Percentiles rank a stretch among this genome's conserved stretches.
phyloP scores from a whole-genome alignment of 768 basidiomycete genomes.

The Daedaleopsis sinensis region DNA sequence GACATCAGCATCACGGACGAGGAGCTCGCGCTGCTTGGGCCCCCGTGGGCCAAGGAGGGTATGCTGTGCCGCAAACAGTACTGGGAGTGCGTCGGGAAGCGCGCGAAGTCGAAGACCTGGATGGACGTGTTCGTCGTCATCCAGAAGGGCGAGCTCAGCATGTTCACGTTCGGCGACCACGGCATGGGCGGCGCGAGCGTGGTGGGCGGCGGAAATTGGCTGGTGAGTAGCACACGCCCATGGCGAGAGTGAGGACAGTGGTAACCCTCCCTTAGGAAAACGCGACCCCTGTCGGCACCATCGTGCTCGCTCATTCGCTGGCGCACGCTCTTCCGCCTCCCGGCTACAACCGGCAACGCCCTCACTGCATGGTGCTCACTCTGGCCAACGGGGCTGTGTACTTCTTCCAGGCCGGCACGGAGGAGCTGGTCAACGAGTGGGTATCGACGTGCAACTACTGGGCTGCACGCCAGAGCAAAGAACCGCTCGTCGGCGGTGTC shows the following conservation, averaged over 20 bases:
- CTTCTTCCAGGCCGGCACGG: constrained; percentile 98
- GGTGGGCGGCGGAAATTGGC: constrained; percentile 97
- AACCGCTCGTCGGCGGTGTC: constrained; percentile 93
- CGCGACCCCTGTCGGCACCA: constrained; percentile 80
- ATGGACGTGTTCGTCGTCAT: constrained; percentile 96
- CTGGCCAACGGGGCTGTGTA: constrained; percentile 88
- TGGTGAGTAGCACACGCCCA: constrained; percentile 58
- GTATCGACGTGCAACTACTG: constrained; percentile 99
- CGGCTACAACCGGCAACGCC: constrained; percentile 88
- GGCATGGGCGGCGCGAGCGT: constrained; percentile 61
- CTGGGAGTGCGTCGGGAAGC: constrained; percentile 82
- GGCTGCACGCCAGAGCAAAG: constrained; percentile 94
- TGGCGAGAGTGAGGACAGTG: not conserved
- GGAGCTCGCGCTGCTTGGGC: constrained; percentile 90
- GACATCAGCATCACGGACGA: constrained; percentile 91
- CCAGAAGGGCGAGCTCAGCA: constrained; percentile 89
- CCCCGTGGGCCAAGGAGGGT: constrained; percentile 99
- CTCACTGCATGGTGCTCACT: constrained; percentile 94
- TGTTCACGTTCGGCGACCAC: constrained; percentile 91
- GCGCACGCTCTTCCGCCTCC: constrained; percentile 88
- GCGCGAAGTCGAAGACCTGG: constrained; percentile 90
- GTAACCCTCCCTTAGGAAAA: constrained; percentile 61
- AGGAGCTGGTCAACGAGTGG: constrained; percentile 99
- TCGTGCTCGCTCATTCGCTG: constrained; percentile 85
- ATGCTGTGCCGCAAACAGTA: constrained; percentile 95